These are phyloP conservation scores for Nitzschia sp. DNA, from an alignment of 108 stramenopile species.

Conservation along the genomic window DNA sequence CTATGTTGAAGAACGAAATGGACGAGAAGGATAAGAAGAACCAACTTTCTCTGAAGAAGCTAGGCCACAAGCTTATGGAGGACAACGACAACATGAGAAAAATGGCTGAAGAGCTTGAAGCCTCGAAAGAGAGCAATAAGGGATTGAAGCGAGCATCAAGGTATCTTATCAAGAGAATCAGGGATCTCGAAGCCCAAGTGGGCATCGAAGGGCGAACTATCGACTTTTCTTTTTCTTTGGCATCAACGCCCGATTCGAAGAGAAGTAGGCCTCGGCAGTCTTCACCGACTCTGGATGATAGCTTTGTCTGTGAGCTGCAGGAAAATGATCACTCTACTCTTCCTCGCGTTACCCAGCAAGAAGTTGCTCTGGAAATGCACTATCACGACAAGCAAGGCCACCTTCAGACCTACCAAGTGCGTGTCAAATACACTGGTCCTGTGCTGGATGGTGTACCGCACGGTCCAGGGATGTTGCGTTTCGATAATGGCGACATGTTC, in stretches of 20 bases:
- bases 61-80: background rate
- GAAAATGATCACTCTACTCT: background rate
- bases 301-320: background rate
- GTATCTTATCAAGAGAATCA: background rate
- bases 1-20: background rate
- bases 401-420: background rate
- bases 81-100: background rate
- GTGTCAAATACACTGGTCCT: background rate
- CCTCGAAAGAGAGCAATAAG: background rate
- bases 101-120: background rate
- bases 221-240: background rate
- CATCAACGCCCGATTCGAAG: background rate
- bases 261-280: background rate
- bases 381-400: background rate
- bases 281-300: background rate
- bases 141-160: background rate
- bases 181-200: background rate
- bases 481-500: slow-evolving; percentile 1
- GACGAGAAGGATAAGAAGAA: background rate
- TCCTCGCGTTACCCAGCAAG: background rate
- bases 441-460: background rate
- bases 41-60: background rate
- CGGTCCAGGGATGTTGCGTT: background rate
- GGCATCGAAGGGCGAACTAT: background rate
- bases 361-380: background rate